Evolutionary conservation across 202 grass and related monocot species (phyloP), one percentile per base, ranked within the genome.

Genomic region (Carex sylvatica): DNA sequence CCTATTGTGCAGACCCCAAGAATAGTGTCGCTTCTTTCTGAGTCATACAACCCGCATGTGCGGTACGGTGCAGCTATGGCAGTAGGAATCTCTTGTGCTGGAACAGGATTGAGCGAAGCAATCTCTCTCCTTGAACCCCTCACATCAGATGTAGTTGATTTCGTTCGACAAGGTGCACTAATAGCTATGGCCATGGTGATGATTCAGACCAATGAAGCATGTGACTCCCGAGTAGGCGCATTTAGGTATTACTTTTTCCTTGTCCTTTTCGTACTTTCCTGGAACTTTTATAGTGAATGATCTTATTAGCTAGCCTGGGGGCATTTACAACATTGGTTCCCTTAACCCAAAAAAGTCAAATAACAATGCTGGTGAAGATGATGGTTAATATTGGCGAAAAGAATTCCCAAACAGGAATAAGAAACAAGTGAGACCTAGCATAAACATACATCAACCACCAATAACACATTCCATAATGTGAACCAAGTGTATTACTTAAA

Each of bases 121-220:
- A 97, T 99, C 83, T 99, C 97, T 83, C 89, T 99, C 85, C 88
- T 99, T 83, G 97, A 99, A 82, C 97, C 97, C 83, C 93, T 99
- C 31, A 99, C 97, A 58, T 99, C 97, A 31, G 97, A 99, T 84
- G 97, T 99, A 31, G 91, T 99, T 64, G 97, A 99, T 85, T 99
- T 99, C 54, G 97, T 99, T 19, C 93, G 93, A 59, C 97, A 99
- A 83, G 97, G 97, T 28, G 97, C 97, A 60, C 93, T 99, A 18
- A 97, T 99, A 68, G 97, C 97, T 40, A 99, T 99, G 97, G 93
- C 97, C 59, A 99, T 97, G 97, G 93, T 99, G 70, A 97, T 99
- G 97, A 99, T 99, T 75, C 93, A 99, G 80, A 99, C 88, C 13
- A 99, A 99, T 42, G 97, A 99, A 78, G 95, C 97, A 52, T 99